A percentile compares a stretch with the other conserved stretches of the same genome.
Conservation (phyloP, 371 early-diverging fungal species). For the Smittium mucronatum region DNA sequence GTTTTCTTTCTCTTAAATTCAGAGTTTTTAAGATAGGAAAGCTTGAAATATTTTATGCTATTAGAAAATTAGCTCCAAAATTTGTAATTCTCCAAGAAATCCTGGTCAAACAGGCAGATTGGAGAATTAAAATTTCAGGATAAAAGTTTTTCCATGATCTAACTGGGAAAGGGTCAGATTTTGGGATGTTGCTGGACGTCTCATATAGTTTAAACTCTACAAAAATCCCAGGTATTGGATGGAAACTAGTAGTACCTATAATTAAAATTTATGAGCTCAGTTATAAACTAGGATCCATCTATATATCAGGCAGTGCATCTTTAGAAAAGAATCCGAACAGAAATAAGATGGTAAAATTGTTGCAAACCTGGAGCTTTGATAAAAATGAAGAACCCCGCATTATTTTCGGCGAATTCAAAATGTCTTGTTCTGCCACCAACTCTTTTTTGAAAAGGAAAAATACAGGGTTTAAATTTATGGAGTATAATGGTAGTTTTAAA, state of each 20-base stretch:
- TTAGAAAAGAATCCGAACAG: background rate
- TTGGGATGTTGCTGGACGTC: background rate
- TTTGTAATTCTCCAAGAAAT: background rate
- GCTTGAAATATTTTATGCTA: background rate
- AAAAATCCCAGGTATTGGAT: background rate
- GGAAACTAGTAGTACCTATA: background rate
- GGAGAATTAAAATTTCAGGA: background rate
- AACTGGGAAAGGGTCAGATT: background rate
- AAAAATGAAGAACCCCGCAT: background rate
- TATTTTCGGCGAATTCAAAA: background rate
- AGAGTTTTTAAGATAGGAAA: background rate
- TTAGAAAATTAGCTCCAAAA: background rate
- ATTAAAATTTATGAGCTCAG: background rate
- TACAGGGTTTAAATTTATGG: background rate
- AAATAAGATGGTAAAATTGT: background rate
- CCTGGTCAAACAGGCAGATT: background rate
- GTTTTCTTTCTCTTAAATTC: background rate
- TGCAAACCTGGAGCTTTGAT: background rate
- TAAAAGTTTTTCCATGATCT: background rate
- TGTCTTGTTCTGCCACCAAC: background rate
- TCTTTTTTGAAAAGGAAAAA: background rate
- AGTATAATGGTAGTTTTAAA: background rate
- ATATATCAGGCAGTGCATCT: background rate
- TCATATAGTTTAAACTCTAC: background rate
- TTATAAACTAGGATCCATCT: background rate